phyloP scores from a whole-genome alignment of 139 green algal species.

The Chlorella sp. region DNA sequence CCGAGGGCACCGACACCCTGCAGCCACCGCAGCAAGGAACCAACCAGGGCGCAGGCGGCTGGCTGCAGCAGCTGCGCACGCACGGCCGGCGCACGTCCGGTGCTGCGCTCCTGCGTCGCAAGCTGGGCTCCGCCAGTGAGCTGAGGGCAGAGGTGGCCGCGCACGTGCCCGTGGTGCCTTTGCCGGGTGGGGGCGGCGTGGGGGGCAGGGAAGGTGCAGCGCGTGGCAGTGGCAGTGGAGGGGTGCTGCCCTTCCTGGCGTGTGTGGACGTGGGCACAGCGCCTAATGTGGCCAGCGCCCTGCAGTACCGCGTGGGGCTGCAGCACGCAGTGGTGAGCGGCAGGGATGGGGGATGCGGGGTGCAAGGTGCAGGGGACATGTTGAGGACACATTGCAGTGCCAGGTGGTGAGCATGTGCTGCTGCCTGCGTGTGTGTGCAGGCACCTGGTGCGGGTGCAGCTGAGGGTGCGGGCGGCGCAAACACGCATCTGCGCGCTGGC shows the following conservation, averaged over 20 bases:
- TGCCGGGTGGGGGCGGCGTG: neutral
- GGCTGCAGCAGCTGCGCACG: neutral
- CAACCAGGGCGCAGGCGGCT: neutral
- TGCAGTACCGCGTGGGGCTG: neutral
- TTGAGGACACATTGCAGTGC: no score
- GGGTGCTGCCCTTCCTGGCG: neutral
- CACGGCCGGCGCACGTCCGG: neutral
- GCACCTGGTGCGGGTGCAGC: no score
- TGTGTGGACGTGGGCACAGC: neutral
- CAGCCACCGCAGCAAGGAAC: no score
- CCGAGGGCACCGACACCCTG: no score
- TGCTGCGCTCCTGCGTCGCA: neutral
- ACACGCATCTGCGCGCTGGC: no score
- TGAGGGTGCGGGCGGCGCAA: no score
- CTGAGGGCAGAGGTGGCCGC: neutral
- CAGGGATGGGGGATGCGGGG: no score
- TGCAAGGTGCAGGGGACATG: no score
- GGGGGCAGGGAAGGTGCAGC: no score
- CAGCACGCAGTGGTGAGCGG: neutral
- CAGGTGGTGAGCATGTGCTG: no score
- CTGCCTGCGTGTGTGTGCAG: no score
- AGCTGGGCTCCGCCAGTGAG: neutral
- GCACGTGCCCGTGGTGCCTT: neutral
- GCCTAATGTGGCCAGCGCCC: neutral
- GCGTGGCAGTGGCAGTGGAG: no score